Base-by-base conservation (phyloP, 106 monocot species). In the Gastrodia elata region DNA sequence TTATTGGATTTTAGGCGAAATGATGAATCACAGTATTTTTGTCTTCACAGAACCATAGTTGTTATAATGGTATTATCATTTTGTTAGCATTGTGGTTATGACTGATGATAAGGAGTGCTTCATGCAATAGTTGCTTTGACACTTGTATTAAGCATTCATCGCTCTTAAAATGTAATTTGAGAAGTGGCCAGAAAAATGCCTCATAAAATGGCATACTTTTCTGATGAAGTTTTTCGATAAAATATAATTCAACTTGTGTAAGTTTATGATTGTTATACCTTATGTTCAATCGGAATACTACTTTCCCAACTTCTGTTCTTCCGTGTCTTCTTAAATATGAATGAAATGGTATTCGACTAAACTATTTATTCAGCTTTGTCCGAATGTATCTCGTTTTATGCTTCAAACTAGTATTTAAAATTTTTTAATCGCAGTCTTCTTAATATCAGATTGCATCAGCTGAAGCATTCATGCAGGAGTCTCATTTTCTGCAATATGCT, bases 381-480 rank as follows among this genome's bases (percentile, higher is more conserved):
- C 2, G 0, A n/a, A 2, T 13, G 4, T 20, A 22, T 52, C 22
- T 52, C 52, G 22, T 22, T 22, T 52, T 52, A 4, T 52, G 22
- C 22, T 52, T 52, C 5, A 8, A 9, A 48, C 11, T n/a, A 6
- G 6, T 52, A 48, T 48, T 48, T 22, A 52, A 52, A 18, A 52
- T 30, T 30, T 30, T 24, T 32, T 61, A 2, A 61, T 32, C 10
- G 3, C 61, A 61, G 27, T 32, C 32, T 61, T 32, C 32, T 46
- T 32, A 33, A 80, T 59, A 73, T 37, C 82, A 94, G 94, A 77
- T 94, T 24, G 82, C 80, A 33, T 84, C 85, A 68, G 88, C 88
- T 27, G 90, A 94, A 71, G 75, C 84, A 42, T 86, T 94, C 68
- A 73, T 91, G 84, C 79, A 94, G 84, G 84, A 94, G 52, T 91